Conservation (phyloP, 2,329 filamentous ascomycete species). For the Microdochium nivale region DNA sequence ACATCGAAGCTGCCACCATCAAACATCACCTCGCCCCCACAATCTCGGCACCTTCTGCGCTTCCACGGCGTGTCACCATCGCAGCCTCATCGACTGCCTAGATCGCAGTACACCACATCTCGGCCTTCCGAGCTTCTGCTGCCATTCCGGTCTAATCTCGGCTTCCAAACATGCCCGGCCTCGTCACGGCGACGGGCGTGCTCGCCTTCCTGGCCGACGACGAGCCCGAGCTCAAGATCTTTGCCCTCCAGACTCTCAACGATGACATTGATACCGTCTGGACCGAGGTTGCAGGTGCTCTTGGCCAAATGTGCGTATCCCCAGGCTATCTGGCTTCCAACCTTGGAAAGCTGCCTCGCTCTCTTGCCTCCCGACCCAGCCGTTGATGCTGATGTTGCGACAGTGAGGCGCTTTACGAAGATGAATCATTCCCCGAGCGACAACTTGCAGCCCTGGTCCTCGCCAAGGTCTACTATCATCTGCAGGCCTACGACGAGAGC, state of each 20-base stretch:
- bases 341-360: neutral
- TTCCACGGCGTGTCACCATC: neutral
- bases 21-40: neutral
- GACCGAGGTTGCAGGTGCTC: constrained; percentile 89
- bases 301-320: constrained; percentile 74
- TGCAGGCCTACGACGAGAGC: constrained; percentile 98
- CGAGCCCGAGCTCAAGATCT: constrained; percentile 87
- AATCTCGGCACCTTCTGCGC: neutral
- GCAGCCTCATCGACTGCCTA: neutral
- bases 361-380: constrained; percentile 8
- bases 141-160: neutral
- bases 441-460: constrained; percentile 90
- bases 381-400: constrained; percentile 6
- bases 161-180: constrained; percentile 66
- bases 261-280: constrained; percentile 94
- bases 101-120: too few relatives aligned
- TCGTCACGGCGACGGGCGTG: constrained; percentile 89
- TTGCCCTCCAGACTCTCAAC: constrained; percentile 90
- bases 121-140: neutral
- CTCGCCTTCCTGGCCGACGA: constrained; percentile 93
- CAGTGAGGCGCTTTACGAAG: constrained; percentile 95
- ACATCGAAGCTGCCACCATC: constrained; percentile 1
- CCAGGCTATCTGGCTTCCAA: neutral
- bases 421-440: constrained; percentile 87
- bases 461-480: constrained; percentile 97